A percentile compares a stretch with the other conserved stretches of the same genome.
phyloP scores from a whole-genome alignment of 495 filamentous ascomycete genomes.

The Peziza echinospora region DNA sequence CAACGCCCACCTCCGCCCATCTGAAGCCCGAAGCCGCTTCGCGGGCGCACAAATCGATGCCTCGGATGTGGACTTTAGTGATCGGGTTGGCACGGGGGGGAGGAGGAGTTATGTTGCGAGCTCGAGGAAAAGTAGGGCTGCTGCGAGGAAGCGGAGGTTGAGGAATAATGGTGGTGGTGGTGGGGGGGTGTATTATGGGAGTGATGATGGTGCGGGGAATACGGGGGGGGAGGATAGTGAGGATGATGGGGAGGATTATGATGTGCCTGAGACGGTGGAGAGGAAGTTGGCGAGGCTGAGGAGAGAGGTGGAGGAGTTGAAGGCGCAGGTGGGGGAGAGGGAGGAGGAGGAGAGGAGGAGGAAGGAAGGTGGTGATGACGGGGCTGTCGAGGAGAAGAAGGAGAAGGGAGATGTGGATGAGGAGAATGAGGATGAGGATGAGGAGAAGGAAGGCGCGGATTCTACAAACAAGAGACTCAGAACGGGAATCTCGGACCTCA shows the following conservation, averaged over 20 bases:
- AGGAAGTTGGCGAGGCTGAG: conserved; percentile 55
- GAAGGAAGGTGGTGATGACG: conserved; percentile 21
- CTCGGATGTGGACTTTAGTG: conserved; percentile 68
- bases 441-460: conserved; percentile 1
- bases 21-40: conserved; percentile 28
- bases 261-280: conserved; percentile 51
- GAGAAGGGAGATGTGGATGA: conserved; percentile 9
- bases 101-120: conserved; percentile 58
- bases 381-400: conserved; percentile 17
- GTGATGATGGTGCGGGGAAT: conserved; percentile 37
- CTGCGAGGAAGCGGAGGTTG: conserved; percentile 45
- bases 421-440: not conserved
- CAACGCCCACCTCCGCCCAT: conserved; percentile 17
- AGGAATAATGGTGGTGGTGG: conserved; percentile 87
- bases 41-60: conserved; percentile 36
- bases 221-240: conserved; percentile 23
- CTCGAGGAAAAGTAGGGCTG: conserved; percentile 79
- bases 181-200: not conserved
- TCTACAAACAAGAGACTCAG: not conserved
- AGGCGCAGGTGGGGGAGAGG: conserved; percentile 37
- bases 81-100: conserved; percentile 66
- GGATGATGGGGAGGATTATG: conserved; percentile 21
- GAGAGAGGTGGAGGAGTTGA: conserved; percentile 59
- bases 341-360: conserved; percentile 22
- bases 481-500: not conserved